phyloP scores from a whole-genome alignment of 805 yeast species.

The Yarrowia sp. region DNA sequence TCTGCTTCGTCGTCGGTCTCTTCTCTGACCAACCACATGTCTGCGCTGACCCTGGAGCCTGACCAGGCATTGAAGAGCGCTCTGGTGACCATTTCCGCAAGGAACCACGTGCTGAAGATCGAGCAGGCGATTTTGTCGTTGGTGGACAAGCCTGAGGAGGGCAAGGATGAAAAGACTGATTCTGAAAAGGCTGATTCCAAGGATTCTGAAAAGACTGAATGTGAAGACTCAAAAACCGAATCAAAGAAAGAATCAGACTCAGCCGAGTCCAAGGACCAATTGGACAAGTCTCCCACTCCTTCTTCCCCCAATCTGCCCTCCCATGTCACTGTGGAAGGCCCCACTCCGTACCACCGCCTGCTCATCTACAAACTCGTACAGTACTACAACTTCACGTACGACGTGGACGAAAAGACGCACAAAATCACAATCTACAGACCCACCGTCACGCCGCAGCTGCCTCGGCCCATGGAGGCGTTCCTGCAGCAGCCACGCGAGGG shows the following conservation, averaged over 20 bases:
- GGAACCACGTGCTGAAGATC: conserved; percentile 24
- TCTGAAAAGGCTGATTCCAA: neutral
- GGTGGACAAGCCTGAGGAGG: neutral
- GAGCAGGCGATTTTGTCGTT: conserved; percentile 16
- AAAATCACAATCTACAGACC: conserved; percentile 37
- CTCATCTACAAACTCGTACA: conserved; percentile 38
- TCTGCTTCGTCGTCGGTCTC: conserved; percentile 28
- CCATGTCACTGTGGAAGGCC: conserved; percentile 27
- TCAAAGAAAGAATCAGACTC: neutral
- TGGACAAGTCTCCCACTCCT: neutral
- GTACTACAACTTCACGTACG: conserved; percentile 38
- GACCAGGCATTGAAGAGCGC: conserved; percentile 31
- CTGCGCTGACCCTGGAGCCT: conserved; percentile 13
- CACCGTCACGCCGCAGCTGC: conserved; percentile 14
- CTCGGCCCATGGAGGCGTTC: conserved; percentile 36
- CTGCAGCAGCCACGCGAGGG: conserved; percentile 25
- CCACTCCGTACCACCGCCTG: conserved; percentile 29
- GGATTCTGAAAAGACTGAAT: neutral
- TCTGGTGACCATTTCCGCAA: conserved; percentile 2
- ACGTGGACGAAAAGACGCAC: conserved; percentile 36
- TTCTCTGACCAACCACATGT: neutral
- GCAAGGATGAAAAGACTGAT: neutral
- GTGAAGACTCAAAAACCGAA: too few species aligned
- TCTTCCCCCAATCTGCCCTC: neutral
- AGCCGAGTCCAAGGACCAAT: too few species aligned